A percentile compares a stretch with the other conserved stretches of the same genome.
Evolutionary conservation across 1,284 basidiomycete genomes (phyloP).

Genomic region (Ganoderma resinaceum): DNA sequence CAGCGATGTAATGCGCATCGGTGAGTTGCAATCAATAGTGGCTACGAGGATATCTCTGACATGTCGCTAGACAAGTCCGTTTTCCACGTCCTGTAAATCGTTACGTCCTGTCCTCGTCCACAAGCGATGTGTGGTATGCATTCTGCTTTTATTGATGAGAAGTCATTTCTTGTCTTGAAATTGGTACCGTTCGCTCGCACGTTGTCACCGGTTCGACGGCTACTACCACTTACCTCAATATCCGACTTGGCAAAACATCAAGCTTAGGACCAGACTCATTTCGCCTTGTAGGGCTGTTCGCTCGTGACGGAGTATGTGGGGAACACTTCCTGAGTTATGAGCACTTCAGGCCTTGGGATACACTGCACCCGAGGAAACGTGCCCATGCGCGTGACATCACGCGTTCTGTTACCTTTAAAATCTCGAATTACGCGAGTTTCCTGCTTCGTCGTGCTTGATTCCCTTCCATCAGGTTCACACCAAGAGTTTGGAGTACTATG

Average conservation of each 20-base stretch:
- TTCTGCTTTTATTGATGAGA: neutral
- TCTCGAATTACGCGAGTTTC: neutral
- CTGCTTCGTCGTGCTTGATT: neutral
- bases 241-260: neutral
- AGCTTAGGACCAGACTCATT: neutral
- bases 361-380: neutral
- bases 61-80: neutral
- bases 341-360: neutral
- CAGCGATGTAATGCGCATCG: neutral
- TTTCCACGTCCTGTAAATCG: neutral
- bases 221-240: neutral
- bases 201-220: neutral
- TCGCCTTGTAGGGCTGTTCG: neutral
- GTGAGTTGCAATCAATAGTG: neutral
- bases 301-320: neutral
- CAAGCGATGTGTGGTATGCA: neutral
- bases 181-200: neutral
- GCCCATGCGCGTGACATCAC: neutral
- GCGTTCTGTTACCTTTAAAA: neutral
- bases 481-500: neutral
- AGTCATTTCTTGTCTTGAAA: neutral
- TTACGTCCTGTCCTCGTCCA: neutral
- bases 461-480: neutral
- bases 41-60: neutral
- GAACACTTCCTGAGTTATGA: neutral